Evolutionary conservation across 306 rosid genomes (phyloP).

Genomic region (Dryas alaskensis): DNA sequence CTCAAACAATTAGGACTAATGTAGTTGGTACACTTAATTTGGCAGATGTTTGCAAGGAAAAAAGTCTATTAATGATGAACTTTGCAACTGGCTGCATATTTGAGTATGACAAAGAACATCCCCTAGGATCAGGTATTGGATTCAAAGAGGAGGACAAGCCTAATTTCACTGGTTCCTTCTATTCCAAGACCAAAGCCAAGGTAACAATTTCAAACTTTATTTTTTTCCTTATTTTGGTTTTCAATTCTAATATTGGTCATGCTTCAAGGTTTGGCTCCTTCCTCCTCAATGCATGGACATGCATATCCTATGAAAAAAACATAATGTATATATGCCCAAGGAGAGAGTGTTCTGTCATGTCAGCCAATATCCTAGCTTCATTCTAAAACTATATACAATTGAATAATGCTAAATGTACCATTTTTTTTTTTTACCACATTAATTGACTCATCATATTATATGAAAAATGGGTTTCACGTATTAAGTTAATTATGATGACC

Average conservation of each 20-base stretch:
- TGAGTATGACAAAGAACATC: slow-evolving; percentile 60
- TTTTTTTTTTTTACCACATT: too few species aligned
- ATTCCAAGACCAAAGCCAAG: slow-evolving; percentile 75
- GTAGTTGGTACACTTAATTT: slow-evolving; percentile 56
- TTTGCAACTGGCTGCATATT: slow-evolving; percentile 81
- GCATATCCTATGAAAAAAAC: not conserved
- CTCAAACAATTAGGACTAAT: slow-evolving; percentile 61
- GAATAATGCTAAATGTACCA: too few species aligned
- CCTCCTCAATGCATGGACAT: not conserved
- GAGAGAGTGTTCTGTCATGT: not conserved
- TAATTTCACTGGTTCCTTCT: slow-evolving; percentile 63
- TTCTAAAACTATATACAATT: not conserved
- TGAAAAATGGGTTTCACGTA: too few species aligned
- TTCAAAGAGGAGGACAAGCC: slow-evolving; percentile 75
- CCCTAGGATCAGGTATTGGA: slow-evolving; percentile 56
- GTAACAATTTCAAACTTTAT: slow-evolving; percentile 33
- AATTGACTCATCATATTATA: too few species aligned
- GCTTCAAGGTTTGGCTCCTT: not conserved
- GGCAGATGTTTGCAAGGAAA: slow-evolving; percentile 67
- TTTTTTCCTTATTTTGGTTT: not conserved
- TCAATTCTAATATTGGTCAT: not conserved
- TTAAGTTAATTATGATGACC: too few species aligned
- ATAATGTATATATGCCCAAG: not conserved
- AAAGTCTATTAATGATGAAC: slow-evolving; percentile 51
- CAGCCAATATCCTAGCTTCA: not conserved